Percentiles rank a stretch among this genome's conserved stretches.
Evolutionary conservation across 202 grass and related monocot species (phyloP).

Genomic region (Brachypodium distachyon): DNA sequence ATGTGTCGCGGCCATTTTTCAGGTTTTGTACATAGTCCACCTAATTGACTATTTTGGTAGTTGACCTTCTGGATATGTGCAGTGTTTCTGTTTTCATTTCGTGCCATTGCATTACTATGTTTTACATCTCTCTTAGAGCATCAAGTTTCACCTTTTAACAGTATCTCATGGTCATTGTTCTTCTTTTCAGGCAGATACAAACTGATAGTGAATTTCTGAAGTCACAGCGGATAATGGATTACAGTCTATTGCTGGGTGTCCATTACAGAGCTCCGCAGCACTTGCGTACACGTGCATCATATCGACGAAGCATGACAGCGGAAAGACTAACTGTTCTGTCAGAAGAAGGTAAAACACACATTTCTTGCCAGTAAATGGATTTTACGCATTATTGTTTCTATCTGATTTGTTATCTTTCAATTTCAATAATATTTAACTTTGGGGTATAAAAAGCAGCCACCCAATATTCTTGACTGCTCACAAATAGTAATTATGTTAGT

Average conservation of each 20-base stretch:
- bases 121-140: neutral
- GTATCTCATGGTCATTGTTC: neutral
- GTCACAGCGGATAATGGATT: constrained; percentile 88
- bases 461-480: neutral
- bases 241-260: constrained; percentile 87
- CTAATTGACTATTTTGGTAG: neutral
- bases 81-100: neutral
- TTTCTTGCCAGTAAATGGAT: neutral
- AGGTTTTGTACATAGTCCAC: neutral
- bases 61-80: neutral
- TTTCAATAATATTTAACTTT: neutral
- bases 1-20: neutral
- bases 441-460: neutral
- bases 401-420: neutral
- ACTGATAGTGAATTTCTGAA: constrained; percentile 82
- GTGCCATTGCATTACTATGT: neutral
- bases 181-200: constrained; percentile 65
- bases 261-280: constrained; percentile 90
- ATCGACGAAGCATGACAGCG: constrained; percentile 31
- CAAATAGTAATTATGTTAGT: neutral
- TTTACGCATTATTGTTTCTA: neutral
- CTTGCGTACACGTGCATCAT: constrained; percentile 39
- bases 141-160: neutral
- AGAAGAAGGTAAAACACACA: constrained; percentile 50
- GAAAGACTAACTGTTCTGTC: constrained; percentile 67